These are phyloP conservation scores for Talaromyces nanjingensis DNA, from an alignment of 495 filamentous ascomycete genomes.

Conservation along the genomic window DNA sequence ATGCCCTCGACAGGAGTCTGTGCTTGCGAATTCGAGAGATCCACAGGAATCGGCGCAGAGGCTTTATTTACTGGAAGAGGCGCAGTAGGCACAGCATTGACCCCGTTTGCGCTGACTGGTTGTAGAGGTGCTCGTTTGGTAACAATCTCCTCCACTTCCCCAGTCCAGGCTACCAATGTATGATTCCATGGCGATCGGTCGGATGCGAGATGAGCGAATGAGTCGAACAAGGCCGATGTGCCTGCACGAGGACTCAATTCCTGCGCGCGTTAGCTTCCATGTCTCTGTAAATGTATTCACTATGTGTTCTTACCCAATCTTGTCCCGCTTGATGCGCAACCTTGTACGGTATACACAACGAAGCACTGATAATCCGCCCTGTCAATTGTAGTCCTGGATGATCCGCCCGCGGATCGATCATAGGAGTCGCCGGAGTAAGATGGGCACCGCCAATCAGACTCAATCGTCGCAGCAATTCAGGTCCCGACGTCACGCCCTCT, in stretches of 20 bases:
- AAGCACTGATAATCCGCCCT: slow-evolving; percentile 78
- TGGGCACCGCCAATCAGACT: slow-evolving; percentile 41
- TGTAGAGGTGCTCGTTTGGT: slow-evolving; percentile 27
- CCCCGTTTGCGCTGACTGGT: slow-evolving; percentile 24
- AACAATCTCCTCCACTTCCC: slow-evolving; percentile 61
- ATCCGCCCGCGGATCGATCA: slow-evolving; percentile 51
- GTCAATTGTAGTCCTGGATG: slow-evolving; percentile 66
- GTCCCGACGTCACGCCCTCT: slow-evolving; percentile 46
- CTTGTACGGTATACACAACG: slow-evolving; percentile 77
- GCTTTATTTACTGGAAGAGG: slow-evolving; percentile 45
- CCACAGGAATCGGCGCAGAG: slow-evolving; percentile 65
- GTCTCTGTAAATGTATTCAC: not conserved
- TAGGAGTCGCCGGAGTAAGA: slow-evolving; percentile 34
- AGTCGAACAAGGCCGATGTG: slow-evolving; percentile 83
- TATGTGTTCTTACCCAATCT: slow-evolving; percentile 57
- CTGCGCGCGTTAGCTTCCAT: slow-evolving; percentile 26
- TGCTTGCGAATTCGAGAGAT: slow-evolving; percentile 47
- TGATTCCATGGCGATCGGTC: slow-evolving; percentile 73
- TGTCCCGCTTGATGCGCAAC: slow-evolving; percentile 57
- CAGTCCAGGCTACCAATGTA: slow-evolving; percentile 86
- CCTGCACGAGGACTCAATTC: slow-evolving; percentile 70
- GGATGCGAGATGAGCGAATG: slow-evolving; percentile 76
- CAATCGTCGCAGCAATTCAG: slow-evolving; percentile 58
- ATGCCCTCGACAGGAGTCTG: slow-evolving; percentile 57
- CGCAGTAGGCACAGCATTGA: slow-evolving; percentile 13